Percentiles rank a stretch among this genome's conserved stretches.
phyloP scores from a whole-genome alignment of 257 asterid species.

The Przewalskia tangutica region DNA sequence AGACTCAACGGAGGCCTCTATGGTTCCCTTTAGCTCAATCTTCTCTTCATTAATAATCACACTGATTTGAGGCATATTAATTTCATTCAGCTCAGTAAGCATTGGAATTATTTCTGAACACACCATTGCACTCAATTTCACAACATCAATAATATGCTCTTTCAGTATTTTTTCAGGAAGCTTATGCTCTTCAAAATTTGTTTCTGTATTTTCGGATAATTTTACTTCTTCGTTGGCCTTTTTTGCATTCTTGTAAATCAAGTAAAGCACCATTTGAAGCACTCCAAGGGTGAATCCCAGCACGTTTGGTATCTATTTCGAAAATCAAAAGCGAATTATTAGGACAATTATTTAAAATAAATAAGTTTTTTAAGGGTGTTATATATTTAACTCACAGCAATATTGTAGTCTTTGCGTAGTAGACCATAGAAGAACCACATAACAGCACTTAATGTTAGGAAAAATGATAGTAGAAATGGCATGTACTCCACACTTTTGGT shows the following conservation, averaged over 20 bases:
- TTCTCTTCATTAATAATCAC: neutral
- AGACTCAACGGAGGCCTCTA: neutral
- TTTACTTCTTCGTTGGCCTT: constrained; percentile 19
- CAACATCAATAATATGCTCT: constrained; percentile 46
- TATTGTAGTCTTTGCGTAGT: constrained; percentile 34
- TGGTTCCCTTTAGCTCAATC: neutral
- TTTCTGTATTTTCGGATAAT: neutral
- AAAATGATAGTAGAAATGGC: constrained; percentile 64
- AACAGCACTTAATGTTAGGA: constrained; percentile 62
- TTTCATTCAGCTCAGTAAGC: constrained; percentile 9
- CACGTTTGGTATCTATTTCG: constrained; percentile 48
- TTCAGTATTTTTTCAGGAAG: constrained; percentile 19
- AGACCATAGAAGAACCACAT: constrained; percentile 69
- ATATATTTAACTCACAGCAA: constrained; percentile 37
- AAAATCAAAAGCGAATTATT: neutral
- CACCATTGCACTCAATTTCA: constrained; percentile 31
- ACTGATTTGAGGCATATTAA: neutral
- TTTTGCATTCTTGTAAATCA: constrained; percentile 30
- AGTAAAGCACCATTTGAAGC: constrained; percentile 44
- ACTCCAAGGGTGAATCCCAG: constrained; percentile 57
- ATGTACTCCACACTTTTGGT: constrained; percentile 67
- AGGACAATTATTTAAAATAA: neutral
- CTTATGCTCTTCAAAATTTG: constrained; percentile 17
- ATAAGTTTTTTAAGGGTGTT: neutral
- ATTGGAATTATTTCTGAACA: constrained; percentile 30